phyloP scores from a whole-genome alignment of 2,329 filamentous ascomycete genomes.

The Claviceps sp. region DNA sequence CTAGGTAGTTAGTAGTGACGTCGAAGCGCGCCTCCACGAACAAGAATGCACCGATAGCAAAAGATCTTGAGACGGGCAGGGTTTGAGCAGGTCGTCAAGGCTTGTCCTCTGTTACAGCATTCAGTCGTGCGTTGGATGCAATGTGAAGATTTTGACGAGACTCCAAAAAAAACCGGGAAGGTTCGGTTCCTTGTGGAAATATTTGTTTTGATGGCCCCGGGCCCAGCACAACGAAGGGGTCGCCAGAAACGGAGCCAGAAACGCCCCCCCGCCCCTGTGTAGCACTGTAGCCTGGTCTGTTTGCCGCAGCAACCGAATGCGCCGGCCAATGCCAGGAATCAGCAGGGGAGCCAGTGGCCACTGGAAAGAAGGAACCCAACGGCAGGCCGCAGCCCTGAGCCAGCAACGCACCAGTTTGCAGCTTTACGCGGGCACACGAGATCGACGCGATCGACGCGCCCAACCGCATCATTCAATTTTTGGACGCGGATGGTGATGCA shows the following conservation, averaged over 20 bases:
- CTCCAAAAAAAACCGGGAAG: background rate
- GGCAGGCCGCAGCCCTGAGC: background rate
- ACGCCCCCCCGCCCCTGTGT: too few species aligned
- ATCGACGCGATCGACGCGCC: slow-evolving; percentile 1
- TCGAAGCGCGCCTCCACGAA: background rate
- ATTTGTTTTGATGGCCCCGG: slow-evolving; percentile 3
- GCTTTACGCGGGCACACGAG: slow-evolving; percentile 25
- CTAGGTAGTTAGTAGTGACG: background rate
- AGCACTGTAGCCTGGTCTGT: slow-evolving; percentile 5
- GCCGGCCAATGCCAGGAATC: background rate
- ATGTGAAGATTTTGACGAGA: background rate
- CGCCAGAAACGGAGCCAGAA: background rate
- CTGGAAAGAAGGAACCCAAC: background rate
- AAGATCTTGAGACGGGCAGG: background rate
- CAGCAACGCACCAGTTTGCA: slow-evolving; percentile 7
- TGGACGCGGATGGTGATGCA: background rate
- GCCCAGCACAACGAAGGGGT: background rate
- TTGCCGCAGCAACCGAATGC: slow-evolving; percentile 13
- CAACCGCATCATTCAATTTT: background rate
- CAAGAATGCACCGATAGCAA: background rate
- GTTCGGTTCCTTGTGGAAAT: background rate
- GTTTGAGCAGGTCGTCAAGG: background rate
- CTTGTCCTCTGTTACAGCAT: background rate
- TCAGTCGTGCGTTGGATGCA: background rate
- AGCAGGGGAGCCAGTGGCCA: background rate